Evolutionary conservation across 176 grass and related monocot species (phyloP).

Genomic region (Ensete ventricosum): DNA sequence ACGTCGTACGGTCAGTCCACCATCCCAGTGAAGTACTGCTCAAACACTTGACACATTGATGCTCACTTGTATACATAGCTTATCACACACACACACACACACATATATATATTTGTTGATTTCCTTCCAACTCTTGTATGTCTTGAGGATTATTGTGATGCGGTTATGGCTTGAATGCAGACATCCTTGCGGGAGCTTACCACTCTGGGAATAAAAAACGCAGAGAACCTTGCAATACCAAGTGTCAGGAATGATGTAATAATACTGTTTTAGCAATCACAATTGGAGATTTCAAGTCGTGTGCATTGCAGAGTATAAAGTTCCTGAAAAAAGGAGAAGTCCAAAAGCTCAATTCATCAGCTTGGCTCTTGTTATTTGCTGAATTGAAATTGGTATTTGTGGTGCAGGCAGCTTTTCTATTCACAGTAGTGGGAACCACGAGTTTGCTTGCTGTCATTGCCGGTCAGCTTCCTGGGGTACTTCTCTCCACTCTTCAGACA

Average conservation of each 20-base stretch:
- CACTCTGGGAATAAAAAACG: constrained; percentile 79
- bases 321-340: no score
- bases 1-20: constrained; percentile 76
- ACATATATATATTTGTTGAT: background rate
- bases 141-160: background rate
- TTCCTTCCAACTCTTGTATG: background rate
- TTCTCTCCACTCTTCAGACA: background rate
- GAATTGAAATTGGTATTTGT: background rate
- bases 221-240: constrained; percentile 88
- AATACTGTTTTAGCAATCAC: no score
- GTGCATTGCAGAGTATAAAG: no score
- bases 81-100: constrained; percentile 1
- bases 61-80: background rate
- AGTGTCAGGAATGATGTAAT: constrained; percentile 92
- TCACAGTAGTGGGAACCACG: constrained; percentile 72
- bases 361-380: background rate
- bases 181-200: constrained; percentile 85
- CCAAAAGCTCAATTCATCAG: no score
- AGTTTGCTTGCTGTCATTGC: constrained; percentile 72
- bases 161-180: constrained; percentile 29
- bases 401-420: constrained; percentile 77
- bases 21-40: constrained; percentile 25
- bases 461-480: constrained; percentile 88
- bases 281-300: no score
- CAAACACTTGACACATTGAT: background rate